Percentiles rank a stretch among this genome's conserved stretches.
Evolutionary conservation across 2,329 filamentous ascomycete genomes (phyloP).

Genomic region (Penicillium sp.): DNA sequence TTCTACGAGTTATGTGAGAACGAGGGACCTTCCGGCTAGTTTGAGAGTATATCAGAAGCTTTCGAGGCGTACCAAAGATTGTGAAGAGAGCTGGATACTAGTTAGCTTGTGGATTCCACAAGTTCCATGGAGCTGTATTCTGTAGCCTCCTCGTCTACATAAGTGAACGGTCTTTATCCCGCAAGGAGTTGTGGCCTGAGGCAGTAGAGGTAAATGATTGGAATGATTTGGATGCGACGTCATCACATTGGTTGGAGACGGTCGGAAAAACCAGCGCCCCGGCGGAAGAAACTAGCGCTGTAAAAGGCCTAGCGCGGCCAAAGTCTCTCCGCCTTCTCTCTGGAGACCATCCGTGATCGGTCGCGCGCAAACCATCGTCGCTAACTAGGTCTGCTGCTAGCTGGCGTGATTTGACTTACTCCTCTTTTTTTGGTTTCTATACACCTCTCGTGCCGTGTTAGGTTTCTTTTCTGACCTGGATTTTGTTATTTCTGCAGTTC

Average conservation of each 20-base stretch:
- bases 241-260: not conserved
- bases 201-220: not conserved
- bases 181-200: not conserved
- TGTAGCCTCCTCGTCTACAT: no score
- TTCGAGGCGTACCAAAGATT: no score
- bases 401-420: slow-evolving; percentile 20
- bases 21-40: no score
- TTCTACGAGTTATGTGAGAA: no score
- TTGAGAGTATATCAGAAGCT: no score
- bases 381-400: slow-evolving; percentile 26
- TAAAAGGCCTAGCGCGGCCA: slow-evolving; percentile 34
- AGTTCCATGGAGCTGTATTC: no score
- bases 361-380: slow-evolving; percentile 44
- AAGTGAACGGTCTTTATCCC: no score
- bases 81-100: no score
- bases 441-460: not conserved
- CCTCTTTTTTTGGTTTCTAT: slow-evolving; percentile 7
- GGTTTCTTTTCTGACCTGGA: slow-evolving; percentile 4
- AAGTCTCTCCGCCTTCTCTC: slow-evolving; percentile 40
- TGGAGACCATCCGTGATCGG: slow-evolving; percentile 42
- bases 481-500: slow-evolving; percentile 13
- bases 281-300: slow-evolving; percentile 24
- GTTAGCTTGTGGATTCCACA: no score
- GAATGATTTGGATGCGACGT: slow-evolving; percentile 12
- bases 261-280: slow-evolving; percentile 34